Conservation (phyloP, 164 flowering plant genomes). For the Liriodendron chinense region DNA sequence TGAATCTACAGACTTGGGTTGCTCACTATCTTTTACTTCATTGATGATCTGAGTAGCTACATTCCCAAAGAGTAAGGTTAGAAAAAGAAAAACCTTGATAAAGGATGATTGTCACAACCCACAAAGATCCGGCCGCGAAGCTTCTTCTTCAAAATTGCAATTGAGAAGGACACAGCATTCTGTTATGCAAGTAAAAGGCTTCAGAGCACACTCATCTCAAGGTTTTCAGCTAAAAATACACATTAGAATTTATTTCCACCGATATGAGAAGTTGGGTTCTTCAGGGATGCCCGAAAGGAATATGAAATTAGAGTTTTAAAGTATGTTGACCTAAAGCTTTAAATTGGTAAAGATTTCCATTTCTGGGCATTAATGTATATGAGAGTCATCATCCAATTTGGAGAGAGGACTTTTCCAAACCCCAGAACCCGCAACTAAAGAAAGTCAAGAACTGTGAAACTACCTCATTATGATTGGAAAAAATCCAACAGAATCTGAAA, state of each 20-base stretch:
- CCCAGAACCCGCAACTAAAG: neutral
- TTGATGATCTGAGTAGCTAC: no score
- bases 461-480: neutral
- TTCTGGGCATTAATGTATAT: neutral
- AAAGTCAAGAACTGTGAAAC: no score
- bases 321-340: neutral
- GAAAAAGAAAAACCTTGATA: constrained; percentile 57
- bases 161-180: constrained; percentile 92
- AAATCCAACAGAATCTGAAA: neutral
- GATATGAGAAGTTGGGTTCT: neutral
- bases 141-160: constrained; percentile 77
- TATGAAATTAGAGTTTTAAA: neutral
- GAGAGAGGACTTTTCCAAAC: neutral
- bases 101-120: constrained; percentile 94
- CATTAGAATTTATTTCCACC: neutral
- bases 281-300: neutral
- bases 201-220: neutral
- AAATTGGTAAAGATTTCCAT: neutral
- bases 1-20: neutral
- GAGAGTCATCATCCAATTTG: neutral
- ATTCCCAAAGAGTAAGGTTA: no score
- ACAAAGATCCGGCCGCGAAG: constrained; percentile 60
- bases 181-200: constrained; percentile 20
- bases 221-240: neutral
- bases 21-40: no score